phyloP scores from a whole-genome alignment of 2,329 filamentous ascomycete genomes.

The Pseudogymnoascus sp. region DNA sequence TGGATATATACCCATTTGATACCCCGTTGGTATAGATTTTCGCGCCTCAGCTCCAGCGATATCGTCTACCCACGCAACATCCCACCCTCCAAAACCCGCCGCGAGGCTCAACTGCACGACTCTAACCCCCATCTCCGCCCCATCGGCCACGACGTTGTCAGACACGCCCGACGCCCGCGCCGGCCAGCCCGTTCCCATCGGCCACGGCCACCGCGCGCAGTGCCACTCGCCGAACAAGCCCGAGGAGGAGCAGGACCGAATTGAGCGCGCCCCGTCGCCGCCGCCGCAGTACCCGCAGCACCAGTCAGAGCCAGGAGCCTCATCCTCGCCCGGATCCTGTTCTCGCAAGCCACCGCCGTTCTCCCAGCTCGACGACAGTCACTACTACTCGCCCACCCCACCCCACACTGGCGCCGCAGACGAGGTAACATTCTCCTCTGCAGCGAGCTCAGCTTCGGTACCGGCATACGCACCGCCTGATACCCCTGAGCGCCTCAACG shows the following conservation, averaged over 20 bases:
- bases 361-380: constrained; percentile 24
- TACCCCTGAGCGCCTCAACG: constrained; percentile 22
- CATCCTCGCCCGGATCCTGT: constrained; percentile 35
- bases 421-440: constrained; percentile 33
- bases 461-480: constrained; percentile 46
- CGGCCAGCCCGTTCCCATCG: constrained; percentile 32
- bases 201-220: constrained; percentile 17
- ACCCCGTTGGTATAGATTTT: constrained; percentile 1
- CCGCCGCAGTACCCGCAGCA: constrained; percentile 42
- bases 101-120: not conserved
- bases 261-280: constrained; percentile 41
- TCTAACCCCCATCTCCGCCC: not conserved
- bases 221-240: constrained; percentile 12
- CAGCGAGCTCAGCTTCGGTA: constrained; percentile 31
- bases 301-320: constrained; percentile 39
- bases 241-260: constrained; percentile 25
- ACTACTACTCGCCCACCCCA: constrained; percentile 51
- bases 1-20: constrained; percentile 5
- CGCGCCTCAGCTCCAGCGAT: not conserved
- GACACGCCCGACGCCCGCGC: constrained; percentile 36
- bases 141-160: constrained; percentile 40
- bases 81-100: not conserved
- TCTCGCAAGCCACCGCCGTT: constrained; percentile 33
- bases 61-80: not conserved
- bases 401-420: constrained; percentile 30